Base-by-base conservation (phyloP, 805 yeast genomes). In the Sugiyamaella americana region DNA sequence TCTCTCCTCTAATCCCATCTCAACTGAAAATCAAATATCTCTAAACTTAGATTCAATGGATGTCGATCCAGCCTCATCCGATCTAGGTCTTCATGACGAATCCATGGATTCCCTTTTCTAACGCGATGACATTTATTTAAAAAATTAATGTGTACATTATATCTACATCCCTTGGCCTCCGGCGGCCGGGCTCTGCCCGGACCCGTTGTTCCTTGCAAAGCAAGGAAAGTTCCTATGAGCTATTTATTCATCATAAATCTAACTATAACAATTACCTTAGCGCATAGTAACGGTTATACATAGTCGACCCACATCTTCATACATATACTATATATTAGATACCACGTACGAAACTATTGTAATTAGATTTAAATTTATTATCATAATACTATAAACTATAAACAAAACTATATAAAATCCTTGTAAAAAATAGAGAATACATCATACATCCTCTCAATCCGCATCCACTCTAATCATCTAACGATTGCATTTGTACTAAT, bases 401-500 rank as follows among this genome's bases (percentile, higher is more conserved):
- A n/a, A n/a, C n/a, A n/a, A n/a, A n/a, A n/a, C n/a, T n/a, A n/a
- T n/a, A n/a, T n/a, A n/a, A n/a, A n/a, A n/a, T n/a, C n/a, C n/a
- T n/a, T n/a, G n/a, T n/a, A n/a, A n/a, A n/a, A n/a, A n/a, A 32
- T 4, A 32, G 17, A 17, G 36, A 32, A 32, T 18, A 32, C 16
- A 32, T 16, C 17, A 32, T 18, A 32, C 16, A 36, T 43, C 56
- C 20, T 40, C 42, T 47, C 34, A 17, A 19, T n/a, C n/a, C n/a
- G n/a, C n/a, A n/a, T n/a, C n/a, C n/a, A n/a, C n/a, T n/a, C n/a
- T n/a, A n/a, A n/a, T n/a, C 46, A 37, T 65, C 70, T 13, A 66
- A 46, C 4, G 65, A 58, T 52, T 68, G 73, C 43, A 68, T 53
- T 47, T 56, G 55, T 17, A 69, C 73, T 17, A 69, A 56, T 53